Evolutionary conservation across 2,329 filamentous ascomycete species (phyloP).

Genomic region (Diaporthe eres): DNA sequence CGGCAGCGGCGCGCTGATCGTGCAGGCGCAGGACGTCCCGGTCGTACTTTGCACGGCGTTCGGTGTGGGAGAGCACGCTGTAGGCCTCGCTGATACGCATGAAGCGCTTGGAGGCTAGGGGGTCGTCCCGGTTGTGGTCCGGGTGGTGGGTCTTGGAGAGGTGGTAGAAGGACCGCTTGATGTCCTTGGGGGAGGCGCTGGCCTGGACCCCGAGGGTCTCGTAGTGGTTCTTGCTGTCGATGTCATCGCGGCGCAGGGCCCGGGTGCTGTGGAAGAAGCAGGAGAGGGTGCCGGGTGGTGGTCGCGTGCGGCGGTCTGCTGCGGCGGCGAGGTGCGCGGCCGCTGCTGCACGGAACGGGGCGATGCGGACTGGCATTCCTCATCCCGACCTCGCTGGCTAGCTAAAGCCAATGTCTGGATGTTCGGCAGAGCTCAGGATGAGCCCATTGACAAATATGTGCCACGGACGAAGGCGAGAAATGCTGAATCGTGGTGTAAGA

Average conservation of each 20-base stretch:
- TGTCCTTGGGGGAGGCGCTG: conserved; percentile 68
- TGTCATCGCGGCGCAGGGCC: conserved; percentile 46
- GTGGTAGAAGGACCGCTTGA: conserved; percentile 80
- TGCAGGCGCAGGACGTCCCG: conserved; percentile 69
- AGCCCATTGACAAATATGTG: conserved; percentile 7
- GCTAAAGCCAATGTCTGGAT: conserved; percentile 32
- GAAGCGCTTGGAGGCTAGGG: conserved; percentile 80
- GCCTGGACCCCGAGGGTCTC: conserved; percentile 81
- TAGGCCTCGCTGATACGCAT: conserved; percentile 89
- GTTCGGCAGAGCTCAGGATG: conserved; percentile 5
- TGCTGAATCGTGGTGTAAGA: neutral
- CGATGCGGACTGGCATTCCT: conserved; percentile 72
- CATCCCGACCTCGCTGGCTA: conserved; percentile 61
- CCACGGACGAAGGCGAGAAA: neutral
- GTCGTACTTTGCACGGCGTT: conserved; percentile 87
- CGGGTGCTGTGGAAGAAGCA: conserved; percentile 50
- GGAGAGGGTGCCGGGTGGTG: conserved; percentile 9
- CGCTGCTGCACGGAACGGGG: conserved; percentile 49
- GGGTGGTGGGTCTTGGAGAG: conserved; percentile 95
- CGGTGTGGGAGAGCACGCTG: conserved; percentile 77
- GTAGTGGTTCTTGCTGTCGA: conserved; percentile 78
- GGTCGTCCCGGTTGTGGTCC: conserved; percentile 86
- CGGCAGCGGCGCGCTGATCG: conserved; percentile 51
- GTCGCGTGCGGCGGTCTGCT: conserved; percentile 30
- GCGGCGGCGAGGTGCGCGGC: conserved; percentile 43